Evolutionary conservation across 495 filamentous ascomycete species (phyloP).

Genomic region (Xylaria telfairii): DNA sequence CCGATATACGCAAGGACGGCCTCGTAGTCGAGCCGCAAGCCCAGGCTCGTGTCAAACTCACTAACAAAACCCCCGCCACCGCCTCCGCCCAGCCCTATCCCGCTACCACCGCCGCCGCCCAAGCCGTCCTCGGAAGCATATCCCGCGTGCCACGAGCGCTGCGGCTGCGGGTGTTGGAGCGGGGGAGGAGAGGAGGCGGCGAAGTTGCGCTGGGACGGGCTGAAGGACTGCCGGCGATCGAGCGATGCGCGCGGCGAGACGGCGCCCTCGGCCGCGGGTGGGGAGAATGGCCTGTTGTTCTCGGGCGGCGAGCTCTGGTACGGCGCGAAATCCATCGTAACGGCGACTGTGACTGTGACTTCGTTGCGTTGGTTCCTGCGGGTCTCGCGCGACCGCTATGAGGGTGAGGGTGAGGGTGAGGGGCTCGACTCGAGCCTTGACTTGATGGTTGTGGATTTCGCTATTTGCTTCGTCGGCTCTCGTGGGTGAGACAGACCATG

Average conservation of each 20-base stretch:
- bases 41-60: conserved; percentile 75
- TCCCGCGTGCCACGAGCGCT: conserved; percentile 51
- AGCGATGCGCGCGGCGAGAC: conserved; percentile 32
- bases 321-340: conserved; percentile 88
- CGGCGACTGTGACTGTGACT: neutral
- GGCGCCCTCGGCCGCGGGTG: conserved; percentile 52
- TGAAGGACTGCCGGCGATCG: conserved; percentile 17
- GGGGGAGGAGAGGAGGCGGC: conserved; percentile 51
- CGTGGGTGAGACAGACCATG: neutral
- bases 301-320: conserved; percentile 91
- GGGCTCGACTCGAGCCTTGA: neutral
- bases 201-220: conserved; percentile 36
- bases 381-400: conserved; percentile 2
- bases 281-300: conserved; percentile 73
- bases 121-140: conserved; percentile 22
- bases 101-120: neutral
- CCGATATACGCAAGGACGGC: conserved; percentile 89
- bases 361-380: neutral
- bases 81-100: conserved; percentile 18
- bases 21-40: conserved; percentile 77
- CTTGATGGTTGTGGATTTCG: neutral
- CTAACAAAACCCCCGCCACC: conserved; percentile 38
- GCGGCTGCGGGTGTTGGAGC: conserved; percentile 56
- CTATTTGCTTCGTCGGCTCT: neutral
- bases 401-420: neutral